Base-by-base conservation (phyloP, 176 grass and related monocot species). In the Ensete ventricosum region DNA sequence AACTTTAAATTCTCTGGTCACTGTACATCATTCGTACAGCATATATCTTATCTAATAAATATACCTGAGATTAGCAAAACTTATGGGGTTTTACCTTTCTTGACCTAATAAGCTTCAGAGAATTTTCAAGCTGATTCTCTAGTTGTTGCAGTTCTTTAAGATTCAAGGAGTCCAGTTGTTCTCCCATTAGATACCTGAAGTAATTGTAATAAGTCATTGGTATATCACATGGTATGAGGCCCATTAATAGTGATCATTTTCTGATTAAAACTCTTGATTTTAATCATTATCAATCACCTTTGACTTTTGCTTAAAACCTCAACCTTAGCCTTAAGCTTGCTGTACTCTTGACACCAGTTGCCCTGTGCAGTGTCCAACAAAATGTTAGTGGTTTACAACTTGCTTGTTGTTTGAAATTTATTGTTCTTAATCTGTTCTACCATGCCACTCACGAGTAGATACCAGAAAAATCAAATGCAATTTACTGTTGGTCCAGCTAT, bases 321-420 rank as follows among this genome's bases (percentile, higher is more conserved):
- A 71, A 71, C 50, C 69, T 71, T 71, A 21, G 69, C 34, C 69
- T 52, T 71, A 22, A 71, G 69, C 27, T 71, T 71, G 16, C 34
- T 7, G 27, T 71, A 71, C n/a, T 71, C 49, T 51, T 71, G 69
- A 71, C 69, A 51, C 69, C 69, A 71, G 27, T 71, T 71, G 14
- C 48, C 17, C 69, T 71, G 63, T 12, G 13, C 11, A 27, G 4
- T 43, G 34, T 43, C 34, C 23, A 27, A 13, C 20, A 65, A 65
- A 65, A 11, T 65, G 22, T 24, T 65, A 65, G 11, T 65, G 11
- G 9, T 25, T 27, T 11, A 65, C 20, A 25, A 26, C 5, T 43
- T 43, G 34, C 34, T 43, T 43, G 4, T 43, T 43, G 4, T 3
- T 43, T 43, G 34, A 43, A 43, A 43, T 43, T 43, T 43, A 43